phyloP scores from a whole-genome alignment of 306 rosid species.

The Dicorynia guianensis region DNA sequence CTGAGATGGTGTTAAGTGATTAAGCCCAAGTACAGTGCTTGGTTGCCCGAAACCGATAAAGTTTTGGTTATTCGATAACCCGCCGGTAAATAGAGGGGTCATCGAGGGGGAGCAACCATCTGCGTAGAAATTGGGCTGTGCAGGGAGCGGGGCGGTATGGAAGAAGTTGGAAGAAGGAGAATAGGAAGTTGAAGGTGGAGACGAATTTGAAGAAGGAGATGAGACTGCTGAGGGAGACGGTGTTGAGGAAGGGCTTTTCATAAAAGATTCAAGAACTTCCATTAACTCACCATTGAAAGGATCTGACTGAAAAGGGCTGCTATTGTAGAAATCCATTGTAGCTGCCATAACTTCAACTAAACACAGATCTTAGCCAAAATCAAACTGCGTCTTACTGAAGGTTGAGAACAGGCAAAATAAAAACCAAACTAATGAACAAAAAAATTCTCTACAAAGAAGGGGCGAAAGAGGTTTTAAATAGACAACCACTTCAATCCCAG shows the following conservation, averaged over 20 bases:
- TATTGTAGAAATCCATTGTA: conserved; percentile 72
- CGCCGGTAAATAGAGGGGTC: conserved; percentile 52
- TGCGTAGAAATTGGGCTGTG: conserved; percentile 45
- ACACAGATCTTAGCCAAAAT: not conserved
- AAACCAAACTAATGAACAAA: not conserved
- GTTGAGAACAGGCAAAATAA: conserved; percentile 58
- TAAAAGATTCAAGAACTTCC: conserved; percentile 99
- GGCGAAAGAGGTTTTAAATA: conserved; percentile 76
- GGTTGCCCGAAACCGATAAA: conserved; percentile 53
- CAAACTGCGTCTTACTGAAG: conserved; percentile 72
- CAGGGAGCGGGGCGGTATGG: conserved; percentile 26
- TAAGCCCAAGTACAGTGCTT: conserved; percentile 60
- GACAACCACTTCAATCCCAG: conserved; percentile 66
- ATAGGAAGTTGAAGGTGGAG: conserved; percentile 38
- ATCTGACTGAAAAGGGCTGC: conserved; percentile 60
- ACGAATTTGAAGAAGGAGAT: conserved; percentile 39
- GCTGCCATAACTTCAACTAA: conserved; percentile 63
- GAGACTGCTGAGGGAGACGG: conserved; percentile 26
- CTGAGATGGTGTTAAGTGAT: conserved; percentile 69
- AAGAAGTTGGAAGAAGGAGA: conserved; percentile 32
- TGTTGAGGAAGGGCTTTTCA: conserved; percentile 73
- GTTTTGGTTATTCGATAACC: conserved; percentile 47
- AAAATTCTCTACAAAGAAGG: conserved; percentile 37
- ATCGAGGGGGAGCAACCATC: conserved; percentile 50
- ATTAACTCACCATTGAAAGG: conserved; percentile 82